Evolutionary conservation across 2,329 filamentous ascomycete genomes (phyloP).

Genomic region (Aspergillus persii): DNA sequence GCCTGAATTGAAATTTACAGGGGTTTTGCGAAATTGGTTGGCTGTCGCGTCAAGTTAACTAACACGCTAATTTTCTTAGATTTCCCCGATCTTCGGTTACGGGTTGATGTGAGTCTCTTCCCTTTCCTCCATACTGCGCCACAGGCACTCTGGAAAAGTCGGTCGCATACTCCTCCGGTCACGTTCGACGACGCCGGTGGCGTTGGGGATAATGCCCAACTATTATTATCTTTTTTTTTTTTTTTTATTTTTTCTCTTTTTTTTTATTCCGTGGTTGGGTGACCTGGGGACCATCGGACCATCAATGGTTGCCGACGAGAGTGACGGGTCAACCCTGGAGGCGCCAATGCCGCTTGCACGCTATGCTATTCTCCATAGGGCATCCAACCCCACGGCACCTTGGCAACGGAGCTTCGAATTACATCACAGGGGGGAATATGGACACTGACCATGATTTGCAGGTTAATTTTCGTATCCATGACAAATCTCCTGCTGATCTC

Average conservation of each 20-base stretch:
- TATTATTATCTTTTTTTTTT: slow-evolving; percentile 1
- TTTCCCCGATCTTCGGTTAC: slow-evolving; percentile 41
- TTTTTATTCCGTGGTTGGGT: background rate
- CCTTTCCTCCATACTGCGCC: slow-evolving; percentile 25
- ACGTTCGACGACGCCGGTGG: slow-evolving; percentile 29
- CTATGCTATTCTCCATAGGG: background rate
- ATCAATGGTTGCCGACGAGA: background rate
- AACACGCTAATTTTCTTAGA: slow-evolving; percentile 37
- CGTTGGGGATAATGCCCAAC: background rate
- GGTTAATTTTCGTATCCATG: slow-evolving; percentile 59
- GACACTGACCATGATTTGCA: slow-evolving; percentile 20
- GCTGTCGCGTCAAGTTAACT: slow-evolving; percentile 37
- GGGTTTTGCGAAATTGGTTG: slow-evolving; percentile 36
- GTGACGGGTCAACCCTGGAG: background rate
- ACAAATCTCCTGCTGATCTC: slow-evolving; percentile 62
- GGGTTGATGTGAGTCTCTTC: slow-evolving; percentile 36
- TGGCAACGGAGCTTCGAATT: slow-evolving; percentile 4
- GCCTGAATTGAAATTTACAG: slow-evolving; percentile 24
- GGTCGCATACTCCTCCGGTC: slow-evolving; percentile 33
- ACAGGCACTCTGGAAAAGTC: slow-evolving; percentile 15
- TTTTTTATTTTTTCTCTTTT: background rate
- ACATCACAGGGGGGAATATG: background rate
- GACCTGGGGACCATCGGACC: background rate
- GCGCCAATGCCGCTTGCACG: background rate
- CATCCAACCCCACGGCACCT: slow-evolving; percentile 19